phyloP scores from a whole-genome alignment of 2,329 filamentous ascomycete species.

The Aspergillus awamori region DNA sequence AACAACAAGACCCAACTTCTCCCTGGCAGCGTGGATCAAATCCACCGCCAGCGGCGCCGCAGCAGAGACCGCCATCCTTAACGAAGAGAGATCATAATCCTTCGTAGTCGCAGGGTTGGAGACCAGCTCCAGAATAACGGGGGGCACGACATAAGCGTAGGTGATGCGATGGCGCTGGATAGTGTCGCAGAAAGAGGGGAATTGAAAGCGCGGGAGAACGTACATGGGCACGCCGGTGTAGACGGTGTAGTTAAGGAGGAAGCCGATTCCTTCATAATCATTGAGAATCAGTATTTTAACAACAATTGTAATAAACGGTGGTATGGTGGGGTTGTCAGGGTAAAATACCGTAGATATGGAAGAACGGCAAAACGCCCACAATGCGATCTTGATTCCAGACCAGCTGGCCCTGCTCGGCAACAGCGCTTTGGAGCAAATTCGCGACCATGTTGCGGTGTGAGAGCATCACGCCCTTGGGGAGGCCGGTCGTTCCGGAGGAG shows the following conservation, averaged over 20 bases:
- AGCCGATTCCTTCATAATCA: constrained; percentile 14
- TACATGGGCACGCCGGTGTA: constrained; percentile 15
- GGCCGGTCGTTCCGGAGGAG: constrained; percentile 32
- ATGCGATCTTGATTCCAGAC: constrained; percentile 14
- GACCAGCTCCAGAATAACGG: constrained; percentile 18
- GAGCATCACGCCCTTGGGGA: constrained; percentile 30
- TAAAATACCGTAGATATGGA: constrained; percentile 24
- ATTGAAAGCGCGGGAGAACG: constrained; percentile 17
- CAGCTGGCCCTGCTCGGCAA: constrained; percentile 13
- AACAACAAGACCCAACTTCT: constrained; percentile 12
- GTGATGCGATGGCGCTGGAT: constrained; percentile 20
- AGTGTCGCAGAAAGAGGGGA: constrained; percentile 17
- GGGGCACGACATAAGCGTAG: constrained; percentile 19
- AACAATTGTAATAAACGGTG: neutral
- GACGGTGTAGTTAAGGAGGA: constrained; percentile 18
- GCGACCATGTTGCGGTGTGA: constrained; percentile 23
- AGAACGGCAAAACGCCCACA: constrained; percentile 20
- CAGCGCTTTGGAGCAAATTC: constrained; percentile 14
- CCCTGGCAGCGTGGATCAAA: constrained; percentile 15
- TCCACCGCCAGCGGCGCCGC: constrained; percentile 17
- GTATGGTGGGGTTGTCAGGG: neutral
- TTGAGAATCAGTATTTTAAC: too few species aligned
- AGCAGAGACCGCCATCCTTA: constrained; percentile 19
- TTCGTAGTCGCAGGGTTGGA: constrained; percentile 8
- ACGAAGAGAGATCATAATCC: constrained; percentile 16